Evolutionary conservation across 306 rosid species (phyloP).

Genomic region (Gleditsia sinensis): DNA sequence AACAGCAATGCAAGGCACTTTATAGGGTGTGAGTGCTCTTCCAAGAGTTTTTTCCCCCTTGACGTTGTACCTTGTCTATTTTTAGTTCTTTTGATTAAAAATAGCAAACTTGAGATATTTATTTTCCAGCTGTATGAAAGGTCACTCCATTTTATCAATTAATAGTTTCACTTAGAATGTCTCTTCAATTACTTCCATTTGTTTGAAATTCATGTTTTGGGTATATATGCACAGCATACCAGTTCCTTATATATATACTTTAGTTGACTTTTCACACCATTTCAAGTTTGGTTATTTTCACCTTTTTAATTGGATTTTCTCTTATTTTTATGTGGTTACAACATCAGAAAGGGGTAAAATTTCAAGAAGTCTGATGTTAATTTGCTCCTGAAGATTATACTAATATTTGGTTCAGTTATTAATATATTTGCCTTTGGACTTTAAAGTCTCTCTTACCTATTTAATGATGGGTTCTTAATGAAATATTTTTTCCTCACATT

Average conservation of each 20-base stretch:
- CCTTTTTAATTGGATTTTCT: neutral
- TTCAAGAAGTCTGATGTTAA: neutral
- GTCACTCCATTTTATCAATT: neutral
- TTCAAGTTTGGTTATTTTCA: neutral
- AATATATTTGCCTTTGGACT: neutral
- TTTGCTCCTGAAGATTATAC: neutral
- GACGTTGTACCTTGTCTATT: neutral
- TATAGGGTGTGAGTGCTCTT: conserved; percentile 99
- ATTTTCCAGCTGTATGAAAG: neutral
- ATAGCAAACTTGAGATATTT: neutral
- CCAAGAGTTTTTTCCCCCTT: conserved; percentile 34
- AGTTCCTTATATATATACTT: neutral
- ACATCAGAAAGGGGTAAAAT: neutral
- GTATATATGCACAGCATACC: neutral
- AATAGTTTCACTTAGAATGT: neutral
- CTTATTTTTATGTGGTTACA: neutral
- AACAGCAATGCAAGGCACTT: conserved; percentile 96
- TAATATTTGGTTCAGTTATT: no score
- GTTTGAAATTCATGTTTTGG: neutral
- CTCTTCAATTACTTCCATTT: neutral
- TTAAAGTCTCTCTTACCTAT: neutral
- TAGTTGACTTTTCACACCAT: neutral
- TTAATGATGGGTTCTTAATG: neutral
- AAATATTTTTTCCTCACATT: neutral
- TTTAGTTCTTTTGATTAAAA: neutral